Evolutionary conservation across 352 stramenopile species (phyloP).

Genomic region (Pythium coloratum): DNA sequence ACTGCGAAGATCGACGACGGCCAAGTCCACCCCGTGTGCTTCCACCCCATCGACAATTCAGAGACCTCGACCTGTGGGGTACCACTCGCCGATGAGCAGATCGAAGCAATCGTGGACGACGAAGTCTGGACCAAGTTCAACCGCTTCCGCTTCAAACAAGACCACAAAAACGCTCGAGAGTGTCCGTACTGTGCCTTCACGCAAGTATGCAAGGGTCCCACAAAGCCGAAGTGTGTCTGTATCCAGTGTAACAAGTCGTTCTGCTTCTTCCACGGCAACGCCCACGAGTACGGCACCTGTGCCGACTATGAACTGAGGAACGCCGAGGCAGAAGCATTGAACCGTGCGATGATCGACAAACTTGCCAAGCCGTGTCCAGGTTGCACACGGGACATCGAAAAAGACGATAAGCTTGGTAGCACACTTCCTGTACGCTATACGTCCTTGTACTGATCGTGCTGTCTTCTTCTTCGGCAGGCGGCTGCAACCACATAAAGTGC

Average conservation of each 20-base stretch:
- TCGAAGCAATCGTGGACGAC: conserved; percentile 2
- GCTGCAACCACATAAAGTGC: conserved; percentile 30
- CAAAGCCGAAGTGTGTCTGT: conserved; percentile 4
- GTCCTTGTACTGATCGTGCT: too few species aligned
- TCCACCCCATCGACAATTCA: conserved; percentile 28
- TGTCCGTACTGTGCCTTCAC: conserved; percentile 17
- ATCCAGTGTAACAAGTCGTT: conserved; percentile 4
- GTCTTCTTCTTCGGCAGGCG: not conserved
- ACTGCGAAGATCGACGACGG: conserved; percentile 70
- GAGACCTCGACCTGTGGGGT: conserved; percentile 7
- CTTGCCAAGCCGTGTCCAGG: conserved; percentile 16
- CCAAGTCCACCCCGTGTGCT: conserved; percentile 74
- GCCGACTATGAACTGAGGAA: conserved; percentile 16
- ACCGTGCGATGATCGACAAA: conserved; percentile 2
- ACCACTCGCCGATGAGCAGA: not conserved
- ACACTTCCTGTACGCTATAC: too few species aligned
- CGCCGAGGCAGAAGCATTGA: not conserved
- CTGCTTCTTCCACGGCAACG: conserved; percentile 23
- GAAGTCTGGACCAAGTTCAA: conserved; percentile 9
- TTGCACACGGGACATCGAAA: conserved; percentile 17
- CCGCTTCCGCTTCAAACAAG: conserved; percentile 17
- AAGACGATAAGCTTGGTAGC: conserved; percentile 11
- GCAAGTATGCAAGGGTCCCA: conserved; percentile 3
- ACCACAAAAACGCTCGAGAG: conserved; percentile 4
- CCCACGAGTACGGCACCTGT: conserved; percentile 6